Conservation (phyloP, 805 yeast genomes). For the Myxozyma udenii region DNA sequence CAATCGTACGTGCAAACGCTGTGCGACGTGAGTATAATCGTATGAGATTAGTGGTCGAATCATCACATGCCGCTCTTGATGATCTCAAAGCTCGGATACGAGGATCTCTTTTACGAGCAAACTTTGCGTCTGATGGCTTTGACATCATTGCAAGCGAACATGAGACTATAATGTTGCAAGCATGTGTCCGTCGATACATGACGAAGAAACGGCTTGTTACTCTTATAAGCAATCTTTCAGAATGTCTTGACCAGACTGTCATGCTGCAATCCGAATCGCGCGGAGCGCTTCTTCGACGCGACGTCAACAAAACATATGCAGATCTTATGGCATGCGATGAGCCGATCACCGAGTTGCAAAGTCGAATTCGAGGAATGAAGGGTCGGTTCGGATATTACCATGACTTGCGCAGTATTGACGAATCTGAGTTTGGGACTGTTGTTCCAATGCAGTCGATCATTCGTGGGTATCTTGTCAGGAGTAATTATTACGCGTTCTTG, state of each 20-base stretch:
- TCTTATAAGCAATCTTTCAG: constrained; percentile 5
- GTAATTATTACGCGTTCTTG: constrained; percentile 10
- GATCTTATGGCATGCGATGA: constrained; percentile 26
- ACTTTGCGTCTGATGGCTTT: background rate
- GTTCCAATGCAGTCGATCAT: constrained; percentile 36
- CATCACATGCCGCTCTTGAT: constrained; percentile 5
- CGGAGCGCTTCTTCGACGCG: constrained; percentile 40
- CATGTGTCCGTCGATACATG: constrained; percentile 15
- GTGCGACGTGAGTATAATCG: constrained; percentile 1
- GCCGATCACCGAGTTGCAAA: constrained; percentile 32
- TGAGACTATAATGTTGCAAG: constrained; percentile 19
- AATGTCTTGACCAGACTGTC: constrained; percentile 35
- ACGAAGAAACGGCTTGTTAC: constrained; percentile 6
- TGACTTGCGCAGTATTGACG: constrained; percentile 19
- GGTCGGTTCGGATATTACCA: constrained; percentile 24
- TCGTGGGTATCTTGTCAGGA: constrained; percentile 47
- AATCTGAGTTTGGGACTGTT: constrained; percentile 20
- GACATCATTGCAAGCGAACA: constrained; percentile 7
- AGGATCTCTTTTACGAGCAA: constrained; percentile 21
- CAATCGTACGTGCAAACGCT: constrained; percentile 37
- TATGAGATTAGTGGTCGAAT: constrained; percentile 1
- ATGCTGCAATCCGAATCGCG: constrained; percentile 56
- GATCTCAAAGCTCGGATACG: constrained; percentile 21
- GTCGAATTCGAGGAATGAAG: constrained; percentile 33
- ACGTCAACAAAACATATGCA: constrained; percentile 20